Base-by-base conservation (phyloP, 139 green algal species). In the Cymbomonas tetramitiformis region DNA sequence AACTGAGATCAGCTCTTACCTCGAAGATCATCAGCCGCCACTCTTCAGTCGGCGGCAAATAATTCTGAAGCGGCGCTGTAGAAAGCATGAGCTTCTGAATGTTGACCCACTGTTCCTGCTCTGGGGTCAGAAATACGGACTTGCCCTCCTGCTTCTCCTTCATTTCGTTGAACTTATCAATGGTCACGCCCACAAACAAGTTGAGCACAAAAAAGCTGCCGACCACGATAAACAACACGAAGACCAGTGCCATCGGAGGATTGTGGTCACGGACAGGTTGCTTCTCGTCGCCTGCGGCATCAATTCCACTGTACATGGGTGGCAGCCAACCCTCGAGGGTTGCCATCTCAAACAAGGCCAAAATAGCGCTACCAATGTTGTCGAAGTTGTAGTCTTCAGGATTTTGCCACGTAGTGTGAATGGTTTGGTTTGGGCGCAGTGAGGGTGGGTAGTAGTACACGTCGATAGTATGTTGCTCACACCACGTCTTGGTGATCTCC, bases 141-240 rank as follows among this genome's bases (percentile, higher is more conserved):
- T 62, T 38, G 24, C 68, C 65, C 46, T 64, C 51, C 12, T 73
- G 36, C 38, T 74, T 62, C 12, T 76, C 46, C 32, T 82, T 69
- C 60, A 87, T 80, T 46, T 79, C 62, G 33, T 73, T 62, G 64
- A 88, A 88, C 74, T 71, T 68, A 41, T 75, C 62, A 25, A 79
- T 73, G 39, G 68, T 67, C 25, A 79, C 71, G 46, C 61, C 58
- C 44, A 69, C 51, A 19, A 70, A 61, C 7, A 63, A 47, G 46
- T 70, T 62, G 38, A 68, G 59, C 28, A 66, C 51, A 31, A 72
- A 62, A 49, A 72, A 72, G 9, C 33, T 51, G 4, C 64, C 56
- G 18, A 66, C 31, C 38, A 84, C 62, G 32, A 84, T 72, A 61
- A 84, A 84, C 4, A 68, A 30, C 33, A 79, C 58, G 51, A 68